Evolutionary conservation across 1,284 basidiomycete species (phyloP), one percentile per base, ranked within the genome.

Genomic region (Cutaneotrichosporon sp.): DNA sequence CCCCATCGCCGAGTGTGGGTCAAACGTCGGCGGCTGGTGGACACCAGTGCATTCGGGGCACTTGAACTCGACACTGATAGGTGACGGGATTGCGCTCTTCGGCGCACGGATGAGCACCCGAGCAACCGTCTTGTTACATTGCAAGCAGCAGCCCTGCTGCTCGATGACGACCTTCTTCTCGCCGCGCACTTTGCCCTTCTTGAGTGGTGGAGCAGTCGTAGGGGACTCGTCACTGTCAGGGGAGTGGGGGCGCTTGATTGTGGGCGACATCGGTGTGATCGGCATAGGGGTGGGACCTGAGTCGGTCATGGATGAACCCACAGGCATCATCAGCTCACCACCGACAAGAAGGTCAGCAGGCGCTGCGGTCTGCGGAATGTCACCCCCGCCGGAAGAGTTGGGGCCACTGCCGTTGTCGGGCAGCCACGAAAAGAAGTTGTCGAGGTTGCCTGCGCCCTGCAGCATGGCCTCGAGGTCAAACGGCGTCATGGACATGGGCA

Each of bases 391-490:
- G 10, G n/a, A 14, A 12, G 16, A 12, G 11, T 38, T 17, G 19
- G 43, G 6, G 27, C 12, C 25, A 4, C 11, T 26, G 39, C 48
- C 60, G 12, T 61, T 53, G 45, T 70, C 67, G 3, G 70, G 68
- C n/a, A 73, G 48, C 69, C 69, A 73, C 1, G 67, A 65, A 39
- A 73, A 66, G 34, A 63, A 49, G 44, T 61, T 54, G 41, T 66
- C 63, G 27, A 68, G 63, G 42, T 9, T 32, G 29, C 19, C 27
- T 8, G 42, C 42, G 31, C 52, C 57, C 46, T 65, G 62, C 31
- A 70, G 54, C 58, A 72, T 66, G 9, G 68, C 66, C 52, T 72
- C 68, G 24, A 72, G 63, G 47, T 72, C 71, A 50, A 71, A 70
- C 3, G 65, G 62, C 5, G 65, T 67, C 56, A 70, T 61, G 14